Evolutionary conservation across 768 basidiomycete genomes (phyloP).

Genomic region (Boletus rex-veris): DNA sequence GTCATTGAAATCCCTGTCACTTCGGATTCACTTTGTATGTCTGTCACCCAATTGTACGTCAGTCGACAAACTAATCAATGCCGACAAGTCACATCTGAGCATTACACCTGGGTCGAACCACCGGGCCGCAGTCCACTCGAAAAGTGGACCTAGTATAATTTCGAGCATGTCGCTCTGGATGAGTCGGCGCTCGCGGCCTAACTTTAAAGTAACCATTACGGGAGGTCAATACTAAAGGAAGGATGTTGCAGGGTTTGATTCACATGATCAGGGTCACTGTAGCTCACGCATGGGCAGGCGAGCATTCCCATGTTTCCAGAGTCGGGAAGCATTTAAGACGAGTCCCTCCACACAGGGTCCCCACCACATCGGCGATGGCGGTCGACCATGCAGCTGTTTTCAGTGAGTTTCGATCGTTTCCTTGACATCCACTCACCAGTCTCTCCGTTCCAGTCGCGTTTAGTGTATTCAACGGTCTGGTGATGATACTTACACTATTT

Average conservation of each 20-base stretch:
- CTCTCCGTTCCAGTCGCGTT: conserved; percentile 1
- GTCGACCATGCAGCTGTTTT: background rate
- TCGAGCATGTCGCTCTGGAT: too few species aligned
- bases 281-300: background rate
- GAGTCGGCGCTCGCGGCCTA: too few species aligned
- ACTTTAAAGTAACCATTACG: too few species aligned
- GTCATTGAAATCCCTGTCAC: too few species aligned
- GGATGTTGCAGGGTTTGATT: background rate
- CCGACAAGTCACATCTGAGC: too few species aligned
- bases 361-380: background rate
- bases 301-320: background rate
- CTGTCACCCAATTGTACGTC: too few species aligned
- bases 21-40: too few species aligned
- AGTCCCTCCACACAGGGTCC: background rate
- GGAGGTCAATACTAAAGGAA: too few species aligned
- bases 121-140: too few species aligned
- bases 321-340: background rate
- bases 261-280: background rate
- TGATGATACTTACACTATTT: conserved; percentile 8
- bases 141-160: too few species aligned
- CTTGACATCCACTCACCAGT: background rate
- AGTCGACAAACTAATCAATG: too few species aligned
- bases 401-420: background rate
- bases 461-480: conserved; percentile 3
- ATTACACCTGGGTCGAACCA: too few species aligned